Base-by-base conservation (phyloP, 2,329 filamentous ascomycete genomes). In the Penicillium verrucosum region DNA sequence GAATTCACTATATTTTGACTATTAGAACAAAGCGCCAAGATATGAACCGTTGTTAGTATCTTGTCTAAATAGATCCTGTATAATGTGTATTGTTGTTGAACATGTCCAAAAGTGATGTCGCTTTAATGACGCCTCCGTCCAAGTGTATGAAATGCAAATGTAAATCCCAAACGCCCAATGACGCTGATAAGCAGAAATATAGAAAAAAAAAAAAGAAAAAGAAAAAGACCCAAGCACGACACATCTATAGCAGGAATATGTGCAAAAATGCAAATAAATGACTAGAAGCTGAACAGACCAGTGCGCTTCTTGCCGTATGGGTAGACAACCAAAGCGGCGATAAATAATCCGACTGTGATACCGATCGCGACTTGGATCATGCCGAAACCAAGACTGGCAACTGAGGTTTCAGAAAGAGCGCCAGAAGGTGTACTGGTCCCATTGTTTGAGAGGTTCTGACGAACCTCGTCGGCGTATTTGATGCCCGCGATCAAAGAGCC, bases 401-500 rank as follows among this genome's bases (percentile, higher is more conserved):
- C 81, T 0, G 76, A 76, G 21, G 68, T 70, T 21, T 68, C 67
- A 0, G 70, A 67, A 3, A 61, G 30, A 25, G 61, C 62, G n/a
- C 55, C 61, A 29, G 64, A 65, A 11, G 49, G 34, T 11, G 60
- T 47, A 23, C 57, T 68, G 23, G 59, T 63, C 37, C 68, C 68
- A 16, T 52, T 53, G 1, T 57, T 78, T 44, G 54, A 6, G 1
- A 65, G 57, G 18, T 65, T 64, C n/a, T 64, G 49, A 16, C 62
- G 58, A 18, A 85, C 82, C 61, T 84, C 78, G 62, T 85, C 78
- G 2, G 85, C 84, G 9, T 79, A 82, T 4, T 77, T 78, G 49
- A 87, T 76, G n/a, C 85, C 84, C 0, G 80, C 77, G 3, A 87
- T 77, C 25, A 87, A 71, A 14, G 78, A 81, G 1, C 85, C 85